These are phyloP conservation scores for Phytophthora tentaculata DNA, from an alignment of 352 stramenopile species.

Conservation along the genomic window DNA sequence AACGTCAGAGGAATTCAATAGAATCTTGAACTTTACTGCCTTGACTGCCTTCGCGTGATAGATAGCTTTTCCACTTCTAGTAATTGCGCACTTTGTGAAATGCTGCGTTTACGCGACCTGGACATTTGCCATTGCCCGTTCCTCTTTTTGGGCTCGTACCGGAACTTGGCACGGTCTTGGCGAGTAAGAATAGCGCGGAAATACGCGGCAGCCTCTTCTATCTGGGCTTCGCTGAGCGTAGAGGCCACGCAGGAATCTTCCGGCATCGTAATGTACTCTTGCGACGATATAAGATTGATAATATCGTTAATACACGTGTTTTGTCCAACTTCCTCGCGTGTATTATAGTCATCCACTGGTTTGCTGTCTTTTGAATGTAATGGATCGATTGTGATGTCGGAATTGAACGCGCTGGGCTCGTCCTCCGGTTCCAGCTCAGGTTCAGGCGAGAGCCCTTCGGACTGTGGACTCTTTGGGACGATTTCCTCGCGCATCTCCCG, in stretches of 20 bases:
- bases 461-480: background rate
- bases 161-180: background rate
- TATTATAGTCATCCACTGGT: background rate
- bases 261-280: background rate
- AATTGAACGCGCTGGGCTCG: too few relatives aligned
- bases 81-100: too few relatives aligned
- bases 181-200: background rate
- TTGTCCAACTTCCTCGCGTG: background rate
- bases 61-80: too few relatives aligned
- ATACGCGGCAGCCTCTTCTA: background rate
- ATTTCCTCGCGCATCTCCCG: conserved; percentile 4
- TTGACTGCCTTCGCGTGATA: too few relatives aligned
- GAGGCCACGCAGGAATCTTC: background rate
- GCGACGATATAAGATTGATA: background rate
- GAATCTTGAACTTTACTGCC: too few relatives aligned
- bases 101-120: too few relatives aligned
- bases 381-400: too few relatives aligned
- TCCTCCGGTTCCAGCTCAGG: background rate
- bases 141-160: background rate
- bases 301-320: background rate
- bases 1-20: background rate
- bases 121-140: too few relatives aligned
- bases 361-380: too few relatives aligned
- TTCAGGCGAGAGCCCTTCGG: background rate
- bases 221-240: background rate